Percentiles rank a stretch among this genome's conserved stretches.
These are phyloP conservation scores for Cadophora malorum DNA, from an alignment of 2,329 filamentous ascomycete genomes.

Conservation along the genomic window DNA sequence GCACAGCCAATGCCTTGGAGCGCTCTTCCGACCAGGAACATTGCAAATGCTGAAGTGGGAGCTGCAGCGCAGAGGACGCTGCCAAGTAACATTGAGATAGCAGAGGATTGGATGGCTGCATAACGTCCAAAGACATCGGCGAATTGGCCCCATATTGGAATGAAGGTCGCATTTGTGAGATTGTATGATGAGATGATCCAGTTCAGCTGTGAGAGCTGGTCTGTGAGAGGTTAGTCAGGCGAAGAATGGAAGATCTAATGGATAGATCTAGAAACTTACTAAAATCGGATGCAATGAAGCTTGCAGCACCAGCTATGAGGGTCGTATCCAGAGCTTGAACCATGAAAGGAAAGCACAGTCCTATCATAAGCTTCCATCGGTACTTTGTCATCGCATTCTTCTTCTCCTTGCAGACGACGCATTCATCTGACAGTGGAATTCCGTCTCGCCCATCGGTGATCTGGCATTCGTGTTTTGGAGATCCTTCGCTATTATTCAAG, in stretches of 20 bases:
- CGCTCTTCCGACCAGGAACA: slow-evolving; percentile 67
- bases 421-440: slow-evolving; percentile 18
- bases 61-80: slow-evolving; percentile 66
- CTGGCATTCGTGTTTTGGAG: slow-evolving; percentile 1
- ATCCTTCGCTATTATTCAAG: background rate
- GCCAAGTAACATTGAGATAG: slow-evolving; percentile 64
- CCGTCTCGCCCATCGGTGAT: background rate
- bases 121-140: slow-evolving; percentile 71
- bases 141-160: slow-evolving; percentile 69
- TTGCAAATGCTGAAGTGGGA: slow-evolving; percentile 58
- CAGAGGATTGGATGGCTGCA: slow-evolving; percentile 60
- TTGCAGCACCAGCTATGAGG: slow-evolving; percentile 65
- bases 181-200: slow-evolving; percentile 76
- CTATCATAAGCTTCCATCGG: slow-evolving; percentile 64
- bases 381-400: slow-evolving; percentile 50
- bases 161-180: slow-evolving; percentile 69
- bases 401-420: slow-evolving; percentile 40
- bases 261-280: slow-evolving; percentile 47
- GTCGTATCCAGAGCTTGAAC: slow-evolving; percentile 69
- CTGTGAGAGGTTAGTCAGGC: slow-evolving; percentile 42
- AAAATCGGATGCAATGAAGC: slow-evolving; percentile 70
- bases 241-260: background rate
- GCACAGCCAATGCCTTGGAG: slow-evolving; percentile 68
- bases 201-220: slow-evolving; percentile 63
- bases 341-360: slow-evolving; percentile 65